Evolutionary conservation across 495 filamentous ascomycete genomes (phyloP).

Genomic region (Penicillium cosmopolitanum): DNA sequence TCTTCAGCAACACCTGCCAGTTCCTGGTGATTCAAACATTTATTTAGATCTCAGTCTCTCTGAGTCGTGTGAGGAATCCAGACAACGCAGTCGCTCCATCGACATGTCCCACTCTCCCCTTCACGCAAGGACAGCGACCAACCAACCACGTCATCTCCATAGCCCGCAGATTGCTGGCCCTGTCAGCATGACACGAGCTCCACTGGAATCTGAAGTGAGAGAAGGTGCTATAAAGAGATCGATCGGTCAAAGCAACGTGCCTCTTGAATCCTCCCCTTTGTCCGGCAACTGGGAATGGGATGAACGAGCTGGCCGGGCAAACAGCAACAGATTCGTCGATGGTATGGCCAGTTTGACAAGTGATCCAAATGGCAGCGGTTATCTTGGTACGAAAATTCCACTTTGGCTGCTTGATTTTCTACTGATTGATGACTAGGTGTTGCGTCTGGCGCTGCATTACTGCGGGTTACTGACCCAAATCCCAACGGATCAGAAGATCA

Average conservation of each 20-base stretch:
- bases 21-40: background rate
- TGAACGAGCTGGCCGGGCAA: slow-evolving; percentile 13
- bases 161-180: background rate
- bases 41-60: background rate
- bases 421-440: slow-evolving; percentile 7
- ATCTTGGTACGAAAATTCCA: slow-evolving; percentile 15
- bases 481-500: background rate
- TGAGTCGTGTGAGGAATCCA: background rate
- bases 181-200: background rate
- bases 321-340: slow-evolving; percentile 20
- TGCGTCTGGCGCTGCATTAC: slow-evolving; percentile 24
- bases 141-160: background rate
- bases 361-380: slow-evolving; percentile 17
- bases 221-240: background rate
- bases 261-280: slow-evolving; percentile 14
- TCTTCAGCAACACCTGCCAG: slow-evolving; percentile 10
- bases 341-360: slow-evolving; percentile 29
- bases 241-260: background rate
- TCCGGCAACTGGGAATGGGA: slow-evolving; percentile 24
- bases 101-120: background rate
- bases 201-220: background rate
- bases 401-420: background rate
- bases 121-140: background rate
- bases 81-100: background rate
- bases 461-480: slow-evolving; percentile 16